A percentile compares a stretch with the other conserved stretches of the same genome.
Conservation (phyloP, 768 basidiomycete species). For the Gelatoporia subvermispora region DNA sequence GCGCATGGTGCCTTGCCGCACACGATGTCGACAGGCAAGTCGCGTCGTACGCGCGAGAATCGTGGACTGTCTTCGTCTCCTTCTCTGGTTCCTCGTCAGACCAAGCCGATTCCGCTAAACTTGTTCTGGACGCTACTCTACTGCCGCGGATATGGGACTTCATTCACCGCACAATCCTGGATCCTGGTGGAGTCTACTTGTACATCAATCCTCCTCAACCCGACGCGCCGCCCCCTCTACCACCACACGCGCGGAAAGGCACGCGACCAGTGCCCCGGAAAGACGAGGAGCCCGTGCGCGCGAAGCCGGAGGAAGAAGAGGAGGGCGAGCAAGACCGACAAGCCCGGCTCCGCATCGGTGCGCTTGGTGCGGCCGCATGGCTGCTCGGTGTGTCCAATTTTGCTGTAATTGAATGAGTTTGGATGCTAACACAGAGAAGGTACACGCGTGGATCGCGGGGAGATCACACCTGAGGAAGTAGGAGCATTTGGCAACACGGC, state of each 20-base stretch:
- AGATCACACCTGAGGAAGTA: constrained; percentile 25
- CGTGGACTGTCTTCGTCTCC: constrained; percentile 45
- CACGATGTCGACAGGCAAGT: constrained; percentile 71
- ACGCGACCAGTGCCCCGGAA: constrained; percentile 32
- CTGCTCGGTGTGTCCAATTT: constrained; percentile 45
- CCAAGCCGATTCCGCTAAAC: constrained; percentile 9
- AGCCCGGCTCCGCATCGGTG: constrained; percentile 65
- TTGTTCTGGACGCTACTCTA: constrained; percentile 29
- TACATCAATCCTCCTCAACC: constrained; percentile 59
- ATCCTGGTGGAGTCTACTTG: constrained; percentile 54
- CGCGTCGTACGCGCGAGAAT: constrained; percentile 39
- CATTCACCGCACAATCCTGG: constrained; percentile 48
- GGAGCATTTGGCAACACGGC: constrained; percentile 43
- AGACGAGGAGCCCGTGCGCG: constrained; percentile 30
- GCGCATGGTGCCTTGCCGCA: constrained; percentile 68
- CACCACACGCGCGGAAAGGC: constrained; percentile 25
- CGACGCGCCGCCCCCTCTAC: constrained; percentile 26
- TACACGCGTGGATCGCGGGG: neutral
- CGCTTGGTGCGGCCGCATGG: constrained; percentile 62
- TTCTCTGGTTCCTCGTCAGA: neutral
- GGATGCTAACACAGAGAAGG: neutral
- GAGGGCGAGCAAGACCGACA: constrained; percentile 67
- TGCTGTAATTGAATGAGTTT: neutral
- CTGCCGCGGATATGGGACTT: constrained; percentile 43
- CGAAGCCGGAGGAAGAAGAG: constrained; percentile 55